Percentiles rank a stretch among this genome's conserved stretches.
These are phyloP conservation scores for Plasmodium gonderi DNA, from an alignment of 169 alveolate species.

Conservation along the genomic window DNA sequence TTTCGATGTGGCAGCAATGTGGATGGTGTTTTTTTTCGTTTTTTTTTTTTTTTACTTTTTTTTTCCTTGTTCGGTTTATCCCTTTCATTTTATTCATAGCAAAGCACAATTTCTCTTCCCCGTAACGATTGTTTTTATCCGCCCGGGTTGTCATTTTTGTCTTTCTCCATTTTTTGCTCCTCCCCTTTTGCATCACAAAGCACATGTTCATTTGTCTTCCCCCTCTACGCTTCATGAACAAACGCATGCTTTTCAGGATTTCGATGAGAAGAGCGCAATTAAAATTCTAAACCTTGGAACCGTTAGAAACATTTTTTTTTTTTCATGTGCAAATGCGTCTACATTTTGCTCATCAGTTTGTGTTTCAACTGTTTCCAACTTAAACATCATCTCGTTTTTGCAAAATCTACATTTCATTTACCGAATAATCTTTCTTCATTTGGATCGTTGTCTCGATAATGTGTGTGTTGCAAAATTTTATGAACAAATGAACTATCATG, in stretches of 20 bases:
- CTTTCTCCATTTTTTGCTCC: no score
- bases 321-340: neutral
- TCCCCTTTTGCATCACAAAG: neutral
- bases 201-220: neutral
- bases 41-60: neutral
- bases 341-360: neutral
- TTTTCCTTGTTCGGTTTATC: neutral
- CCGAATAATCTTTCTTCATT: neutral
- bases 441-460: neutral
- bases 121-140: no score
- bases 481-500: no score
- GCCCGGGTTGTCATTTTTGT: no score
- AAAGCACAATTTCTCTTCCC: neutral
- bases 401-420: neutral
- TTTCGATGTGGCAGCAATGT: neutral
- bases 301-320: slow-evolving; percentile 13
- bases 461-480: neutral
- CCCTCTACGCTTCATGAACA: no score
- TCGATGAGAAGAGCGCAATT: slow-evolving; percentile 40
- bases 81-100: neutral
- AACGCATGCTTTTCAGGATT: slow-evolving; percentile 1
- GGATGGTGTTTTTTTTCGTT: neutral
- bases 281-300: slow-evolving; percentile 33
- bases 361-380: neutral
- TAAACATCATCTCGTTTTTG: neutral